A percentile compares a stretch with the other conserved stretches of the same genome.
These are phyloP conservation scores for Nicotiana noctiflora DNA, from an alignment of 257 asterid species.

Conservation along the genomic window DNA sequence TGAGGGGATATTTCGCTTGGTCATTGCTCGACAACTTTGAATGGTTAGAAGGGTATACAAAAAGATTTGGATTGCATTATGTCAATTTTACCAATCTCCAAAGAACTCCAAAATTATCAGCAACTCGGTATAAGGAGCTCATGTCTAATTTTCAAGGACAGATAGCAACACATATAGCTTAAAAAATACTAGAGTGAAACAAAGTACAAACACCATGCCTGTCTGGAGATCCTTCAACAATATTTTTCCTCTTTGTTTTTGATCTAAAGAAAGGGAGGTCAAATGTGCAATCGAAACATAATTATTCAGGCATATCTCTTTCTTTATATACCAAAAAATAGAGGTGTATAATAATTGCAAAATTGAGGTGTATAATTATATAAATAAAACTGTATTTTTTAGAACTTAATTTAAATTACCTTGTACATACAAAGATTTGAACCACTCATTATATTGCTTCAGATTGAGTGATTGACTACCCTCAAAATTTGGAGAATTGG, in stretches of 20 bases:
- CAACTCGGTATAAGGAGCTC: slow-evolving; percentile 36
- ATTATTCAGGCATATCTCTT: not conserved
- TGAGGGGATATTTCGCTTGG: slow-evolving; percentile 71
- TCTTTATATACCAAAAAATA: not conserved
- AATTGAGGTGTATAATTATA: not conserved
- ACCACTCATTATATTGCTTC: no score
- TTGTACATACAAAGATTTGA: no score
- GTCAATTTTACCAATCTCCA: slow-evolving; percentile 28
- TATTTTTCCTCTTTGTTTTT: not conserved
- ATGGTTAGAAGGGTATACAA: slow-evolving; percentile 54
- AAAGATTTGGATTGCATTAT: slow-evolving; percentile 52
- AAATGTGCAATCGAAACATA: not conserved
- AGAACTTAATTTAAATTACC: not conserved
- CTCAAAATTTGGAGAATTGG: no score
- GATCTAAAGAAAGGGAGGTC: not conserved
- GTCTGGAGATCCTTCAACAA: not conserved
- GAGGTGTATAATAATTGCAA: not conserved
- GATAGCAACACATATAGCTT: not conserved
- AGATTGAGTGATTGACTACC: no score
- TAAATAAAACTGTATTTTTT: not conserved
- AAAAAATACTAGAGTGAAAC: not conserved
- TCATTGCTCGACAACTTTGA: slow-evolving; percentile 73
- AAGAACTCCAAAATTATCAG: slow-evolving; percentile 39
- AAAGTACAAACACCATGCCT: not conserved
- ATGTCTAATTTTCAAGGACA: slow-evolving; percentile 14